Percentiles rank a stretch among this genome's conserved stretches.
These are phyloP conservation scores for Neofusicoccum kwambonambiense DNA, from an alignment of 2,329 filamentous ascomycete species.

Conservation along the genomic window DNA sequence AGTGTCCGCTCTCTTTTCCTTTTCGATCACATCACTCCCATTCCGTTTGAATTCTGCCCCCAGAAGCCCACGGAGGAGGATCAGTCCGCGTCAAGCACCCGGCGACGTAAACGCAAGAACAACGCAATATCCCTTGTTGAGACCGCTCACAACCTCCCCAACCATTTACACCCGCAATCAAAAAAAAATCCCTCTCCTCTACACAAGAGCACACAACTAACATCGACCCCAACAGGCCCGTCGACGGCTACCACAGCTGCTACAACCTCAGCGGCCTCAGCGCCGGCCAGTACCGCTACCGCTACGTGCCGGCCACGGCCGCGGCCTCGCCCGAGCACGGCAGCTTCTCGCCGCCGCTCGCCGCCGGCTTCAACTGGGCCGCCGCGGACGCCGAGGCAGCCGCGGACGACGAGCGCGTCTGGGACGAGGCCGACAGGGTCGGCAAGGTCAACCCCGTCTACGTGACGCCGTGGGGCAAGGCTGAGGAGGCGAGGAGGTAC, in stretches of 20 bases:
- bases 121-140: no score
- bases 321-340: conserved; percentile 23
- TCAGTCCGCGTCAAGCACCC: no score
- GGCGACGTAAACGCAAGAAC: no score
- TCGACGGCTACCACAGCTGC: conserved; percentile 90
- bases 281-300: conserved; percentile 68
- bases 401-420: conserved; percentile 50
- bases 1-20: conserved; percentile 35
- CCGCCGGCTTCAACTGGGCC: conserved; percentile 46
- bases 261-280: conserved; percentile 82
- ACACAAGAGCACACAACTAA: conserved; percentile 19
- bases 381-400: conserved; percentile 41
- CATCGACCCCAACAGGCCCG: conserved; percentile 52
- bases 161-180: background rate
- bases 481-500: conserved; percentile 63
- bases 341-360: conserved; percentile 26
- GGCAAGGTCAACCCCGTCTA: conserved; percentile 78
- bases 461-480: conserved; percentile 71
- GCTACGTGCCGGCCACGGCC: conserved; percentile 38
- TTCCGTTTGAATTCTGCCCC: no score
- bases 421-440: conserved; percentile 70
- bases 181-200: background rate
- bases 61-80: no score
- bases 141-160: no score
- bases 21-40: background rate